phyloP scores from a whole-genome alignment of 306 rosid genomes.

The Fagus sylvatica region DNA sequence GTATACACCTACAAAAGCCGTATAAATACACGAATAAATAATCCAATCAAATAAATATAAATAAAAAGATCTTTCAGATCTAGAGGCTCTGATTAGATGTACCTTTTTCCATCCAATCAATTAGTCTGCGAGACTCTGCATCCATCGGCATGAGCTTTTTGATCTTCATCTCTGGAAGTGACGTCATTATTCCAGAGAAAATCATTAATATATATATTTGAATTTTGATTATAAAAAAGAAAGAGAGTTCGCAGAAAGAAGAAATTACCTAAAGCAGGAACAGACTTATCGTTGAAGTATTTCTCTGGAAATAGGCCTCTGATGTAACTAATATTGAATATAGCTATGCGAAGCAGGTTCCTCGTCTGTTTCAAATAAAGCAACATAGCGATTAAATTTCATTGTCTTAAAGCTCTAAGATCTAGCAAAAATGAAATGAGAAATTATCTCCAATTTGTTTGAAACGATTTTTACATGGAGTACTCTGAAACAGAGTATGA shows the following conservation, averaged over 20 bases:
- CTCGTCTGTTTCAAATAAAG: constrained; percentile 54
- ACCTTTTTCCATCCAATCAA: constrained; percentile 99
- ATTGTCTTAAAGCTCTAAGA: neutral
- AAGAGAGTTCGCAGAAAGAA: neutral
- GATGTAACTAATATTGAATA: constrained; percentile 91
- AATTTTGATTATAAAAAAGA: neutral
- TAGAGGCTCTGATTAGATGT: constrained; percentile 6
- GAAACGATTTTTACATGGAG: constrained; percentile 3
- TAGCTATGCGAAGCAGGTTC: constrained; percentile 93
- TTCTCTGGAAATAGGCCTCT: constrained; percentile 96
- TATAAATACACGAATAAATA: neutral
- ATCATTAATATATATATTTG: constrained; percentile 13
- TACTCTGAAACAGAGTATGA: neutral
- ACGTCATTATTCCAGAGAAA: constrained; percentile 20
- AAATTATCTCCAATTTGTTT: neutral
- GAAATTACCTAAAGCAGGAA: constrained; percentile 82
- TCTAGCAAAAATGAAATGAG: constrained; percentile 1
- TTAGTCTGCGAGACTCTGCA: constrained; percentile 87
- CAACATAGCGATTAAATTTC: neutral
- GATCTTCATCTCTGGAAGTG: constrained; percentile 84
- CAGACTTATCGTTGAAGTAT: constrained; percentile 89
- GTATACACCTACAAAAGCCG: constrained; percentile 63
- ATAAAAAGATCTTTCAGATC: constrained; percentile 3
- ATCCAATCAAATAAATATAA: constrained; percentile 1
- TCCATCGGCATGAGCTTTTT: constrained; percentile 91